A percentile compares a stretch with the other conserved stretches of the same genome.
These are phyloP conservation scores for Solanum hybrid DNA, from an alignment of 305 asterid species.

Conservation along the genomic window DNA sequence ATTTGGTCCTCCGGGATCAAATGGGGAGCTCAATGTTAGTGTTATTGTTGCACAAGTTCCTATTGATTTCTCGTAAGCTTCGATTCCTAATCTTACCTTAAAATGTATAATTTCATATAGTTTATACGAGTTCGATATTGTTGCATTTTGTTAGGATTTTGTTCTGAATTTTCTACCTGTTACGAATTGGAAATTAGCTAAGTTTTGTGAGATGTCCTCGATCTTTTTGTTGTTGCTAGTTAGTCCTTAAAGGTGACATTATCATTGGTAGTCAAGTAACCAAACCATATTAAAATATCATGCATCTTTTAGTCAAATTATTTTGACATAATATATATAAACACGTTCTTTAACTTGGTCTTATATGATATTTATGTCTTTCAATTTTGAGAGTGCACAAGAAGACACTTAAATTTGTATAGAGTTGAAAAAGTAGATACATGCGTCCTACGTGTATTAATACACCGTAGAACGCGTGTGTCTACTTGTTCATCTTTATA, in stretches of 20 bases:
- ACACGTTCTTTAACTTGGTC: fast-evolving
- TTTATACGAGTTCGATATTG: neutral
- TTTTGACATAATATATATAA: neutral
- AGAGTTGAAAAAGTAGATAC: neutral
- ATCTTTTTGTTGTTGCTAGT: neutral
- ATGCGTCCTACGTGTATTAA: neutral
- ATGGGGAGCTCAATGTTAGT: constrained; percentile 88
- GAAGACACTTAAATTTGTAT: fast-evolving
- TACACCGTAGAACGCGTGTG: neutral
- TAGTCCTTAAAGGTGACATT: neutral
- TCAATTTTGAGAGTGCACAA: fast-evolving
- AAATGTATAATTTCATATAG: neutral
- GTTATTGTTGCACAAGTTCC: constrained; percentile 75
- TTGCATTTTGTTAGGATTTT: neutral
- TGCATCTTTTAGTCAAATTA: neutral
- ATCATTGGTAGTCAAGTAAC: neutral
- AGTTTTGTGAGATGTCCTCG: neutral
- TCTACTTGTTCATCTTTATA: neutral
- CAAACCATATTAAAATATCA: neutral
- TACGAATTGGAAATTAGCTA: neutral
- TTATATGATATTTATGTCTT: neutral
- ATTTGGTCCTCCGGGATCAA: constrained; percentile 87
- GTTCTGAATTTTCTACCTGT: neutral
- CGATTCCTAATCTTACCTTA: neutral
- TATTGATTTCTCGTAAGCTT: constrained; percentile 63